Base-by-base conservation (phyloP, 768 basidiomycete species). In the Tylopilus felleus region DNA sequence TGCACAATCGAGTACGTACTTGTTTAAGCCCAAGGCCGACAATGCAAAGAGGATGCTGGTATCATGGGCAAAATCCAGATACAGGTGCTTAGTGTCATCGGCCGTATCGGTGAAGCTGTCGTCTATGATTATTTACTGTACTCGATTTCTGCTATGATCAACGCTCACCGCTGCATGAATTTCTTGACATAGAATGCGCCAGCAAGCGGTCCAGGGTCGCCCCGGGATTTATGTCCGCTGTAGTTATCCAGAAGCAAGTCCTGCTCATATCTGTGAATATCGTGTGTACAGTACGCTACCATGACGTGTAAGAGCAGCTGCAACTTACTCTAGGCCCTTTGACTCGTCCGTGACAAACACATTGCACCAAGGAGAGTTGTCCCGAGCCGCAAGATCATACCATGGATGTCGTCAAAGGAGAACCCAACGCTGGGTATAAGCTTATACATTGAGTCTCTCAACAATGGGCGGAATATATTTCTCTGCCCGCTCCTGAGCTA, bases 31-130 rank as follows among this genome's bases (percentile, higher is more conserved):
- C 52, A 75, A 58, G 13, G 73, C 70, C 10, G 75, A 69, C 50
- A 77, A 56, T n/a, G 69, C 66, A 22, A 73, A 9, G 51, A 75
- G 67, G 41, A 77, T 71, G 21, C 63, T 73, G 10, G 63, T 62
- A 47, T 77, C 74, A 47, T 77, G 75, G 2, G 69, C 74, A 51
- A 77, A 77, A 53, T 77, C 76, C 14, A 77, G 68, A 62, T 73
- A 70, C 28, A 75, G 61, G 33, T 60, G 47, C 39, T 67, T 48
- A 16, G 68, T 67, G 47, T 67, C 52, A n/a, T 60, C 67, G 3
- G 68, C 70, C 13, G 60, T 43, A 58, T 72, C 68, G 23, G 70
- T 66, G 44, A 75, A 65, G n/a, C 74, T 75, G 31, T 36, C 35
- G 14, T 8, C 3, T 8, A 14, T 10, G 0, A 22, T 42, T 25